phyloP scores from a whole-genome alignment of 257 asterid species.

The Fraxinus pennsylvanica region DNA sequence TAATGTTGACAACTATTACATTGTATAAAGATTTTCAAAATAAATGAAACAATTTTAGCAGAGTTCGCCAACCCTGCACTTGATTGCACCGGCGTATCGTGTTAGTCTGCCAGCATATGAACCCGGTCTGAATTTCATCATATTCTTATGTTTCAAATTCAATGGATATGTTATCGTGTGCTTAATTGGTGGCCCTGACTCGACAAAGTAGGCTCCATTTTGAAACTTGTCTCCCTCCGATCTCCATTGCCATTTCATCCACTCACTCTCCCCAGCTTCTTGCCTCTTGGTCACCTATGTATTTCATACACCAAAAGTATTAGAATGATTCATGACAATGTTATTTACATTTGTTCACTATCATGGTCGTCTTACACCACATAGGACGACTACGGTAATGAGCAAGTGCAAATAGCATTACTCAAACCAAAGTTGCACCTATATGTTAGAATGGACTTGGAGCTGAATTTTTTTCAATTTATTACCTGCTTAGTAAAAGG shows the following conservation, averaged over 20 bases:
- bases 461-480: too few species aligned
- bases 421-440: too few species aligned
- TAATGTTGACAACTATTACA: background rate
- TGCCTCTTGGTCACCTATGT: conserved; percentile 56
- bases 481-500: conserved; percentile 37
- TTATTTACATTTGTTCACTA: too few species aligned
- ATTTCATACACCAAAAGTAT: background rate
- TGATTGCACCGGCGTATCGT: conserved; percentile 48
- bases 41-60: conserved; percentile 28
- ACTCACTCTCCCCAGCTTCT: conserved; percentile 38
- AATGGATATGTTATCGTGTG: conserved; percentile 28
- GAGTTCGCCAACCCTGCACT: conserved; percentile 32
- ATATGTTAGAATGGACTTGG: background rate
- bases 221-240: conserved; percentile 54
- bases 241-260: conserved; percentile 66
- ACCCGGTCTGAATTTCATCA: conserved; percentile 52
- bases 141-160: conserved; percentile 12
- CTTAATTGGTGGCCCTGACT: conserved; percentile 45
- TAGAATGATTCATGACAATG: background rate
- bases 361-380: too few species aligned
- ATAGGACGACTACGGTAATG: too few species aligned
- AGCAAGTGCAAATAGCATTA: too few species aligned
- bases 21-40: background rate
- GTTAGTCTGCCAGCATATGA: conserved; percentile 52
- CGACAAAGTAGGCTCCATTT: conserved; percentile 52